phyloP scores from a whole-genome alignment of 2,329 filamentous ascomycete species.

The Emmonsiellopsis sp. region DNA sequence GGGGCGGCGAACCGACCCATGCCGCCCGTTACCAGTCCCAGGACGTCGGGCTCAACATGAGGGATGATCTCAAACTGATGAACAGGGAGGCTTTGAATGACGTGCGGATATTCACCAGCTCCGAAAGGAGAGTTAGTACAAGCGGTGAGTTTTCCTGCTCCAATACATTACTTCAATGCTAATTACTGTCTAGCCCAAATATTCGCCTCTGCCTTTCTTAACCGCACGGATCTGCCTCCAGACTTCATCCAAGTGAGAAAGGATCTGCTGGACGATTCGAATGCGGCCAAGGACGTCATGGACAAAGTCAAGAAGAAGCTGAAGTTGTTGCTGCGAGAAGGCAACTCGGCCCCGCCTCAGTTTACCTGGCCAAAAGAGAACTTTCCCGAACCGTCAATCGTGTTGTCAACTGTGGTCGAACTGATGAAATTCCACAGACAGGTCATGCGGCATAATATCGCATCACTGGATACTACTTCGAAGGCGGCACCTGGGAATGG shows the following conservation, averaged over 20 bases:
- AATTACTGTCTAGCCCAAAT: conserved; percentile 60
- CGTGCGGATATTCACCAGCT: conserved; percentile 91
- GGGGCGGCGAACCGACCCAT: conserved; percentile 96
- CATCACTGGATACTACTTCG: conserved; percentile 53
- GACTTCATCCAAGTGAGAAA: conserved; percentile 89
- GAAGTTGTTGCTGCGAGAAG: conserved; percentile 81
- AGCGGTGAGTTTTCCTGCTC: conserved; percentile 45
- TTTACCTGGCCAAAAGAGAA: conserved; percentile 95
- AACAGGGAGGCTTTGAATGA: conserved; percentile 88
- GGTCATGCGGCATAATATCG: conserved; percentile 92
- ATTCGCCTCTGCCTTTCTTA: conserved; percentile 81
- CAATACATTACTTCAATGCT: conserved; percentile 3
- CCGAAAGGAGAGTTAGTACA: conserved; percentile 85
- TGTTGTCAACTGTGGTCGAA: conserved; percentile 84
- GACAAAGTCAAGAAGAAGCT: conserved; percentile 99
- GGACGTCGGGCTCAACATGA: conserved; percentile 90
- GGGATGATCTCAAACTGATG: conserved; percentile 85
- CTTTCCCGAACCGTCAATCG: conserved; percentile 87
- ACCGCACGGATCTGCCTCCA: conserved; percentile 72
- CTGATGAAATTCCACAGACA: conserved; percentile 95
- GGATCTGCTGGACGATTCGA: conserved; percentile 91
- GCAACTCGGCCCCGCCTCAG: conserved; percentile 85
- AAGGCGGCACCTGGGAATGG: conserved; percentile 11
- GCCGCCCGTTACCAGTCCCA: conserved; percentile 93
- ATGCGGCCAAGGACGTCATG: conserved; percentile 98